Base-by-base conservation (phyloP, 2,329 filamentous ascomycete species). In the Colletotrichum cordylinicola region DNA sequence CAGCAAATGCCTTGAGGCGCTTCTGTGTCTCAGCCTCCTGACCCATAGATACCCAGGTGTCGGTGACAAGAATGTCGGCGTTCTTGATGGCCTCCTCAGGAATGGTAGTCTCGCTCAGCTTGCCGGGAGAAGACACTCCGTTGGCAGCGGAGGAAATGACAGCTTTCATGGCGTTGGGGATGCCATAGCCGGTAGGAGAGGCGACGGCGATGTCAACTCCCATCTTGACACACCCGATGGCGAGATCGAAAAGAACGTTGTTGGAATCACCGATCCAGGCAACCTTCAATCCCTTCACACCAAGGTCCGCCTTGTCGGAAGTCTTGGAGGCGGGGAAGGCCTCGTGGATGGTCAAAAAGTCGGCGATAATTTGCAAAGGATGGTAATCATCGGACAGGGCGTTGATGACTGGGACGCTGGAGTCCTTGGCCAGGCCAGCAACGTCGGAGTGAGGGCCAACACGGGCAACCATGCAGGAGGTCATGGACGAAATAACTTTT, bases 31-130 rank as follows among this genome's bases (percentile, higher is more conserved):
- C 97, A 72, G 91, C 92, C 85, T 99, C 97, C 85, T 98, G 96
- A 62, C 97, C 97, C 97, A 99, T 99, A 2, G 95, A 98, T 37
- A 99, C 91, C 97, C 97, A 99, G 1, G 97, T 99, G 82, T 99
- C 97, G 1, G 97, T 99, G 27, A 98, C 96, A 74, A 99, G 88
- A 69, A 98, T 91, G 83, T 99, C 94, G 4, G 97, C 96, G 78
- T 93, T 88, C 87, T 94, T 94, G 82, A 98, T 92, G 7, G 91
- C 97, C 81, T 98, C 95, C 83, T 97, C 95, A 0, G 96, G 97
- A 1, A 94, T 87, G 27, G 90, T 94, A 1, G 95, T 98, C 85
- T 98, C 94, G 7, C 86, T 87, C 39, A 98, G 88, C 79, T 90
- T 92, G 18, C 94, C 94, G 2, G 93, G 89, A 1, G 86, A 88